Percentiles rank a stretch among this genome's conserved stretches.
Conservation (phyloP, 805 yeast genomes). For the Pachysolen tannophilus region DNA sequence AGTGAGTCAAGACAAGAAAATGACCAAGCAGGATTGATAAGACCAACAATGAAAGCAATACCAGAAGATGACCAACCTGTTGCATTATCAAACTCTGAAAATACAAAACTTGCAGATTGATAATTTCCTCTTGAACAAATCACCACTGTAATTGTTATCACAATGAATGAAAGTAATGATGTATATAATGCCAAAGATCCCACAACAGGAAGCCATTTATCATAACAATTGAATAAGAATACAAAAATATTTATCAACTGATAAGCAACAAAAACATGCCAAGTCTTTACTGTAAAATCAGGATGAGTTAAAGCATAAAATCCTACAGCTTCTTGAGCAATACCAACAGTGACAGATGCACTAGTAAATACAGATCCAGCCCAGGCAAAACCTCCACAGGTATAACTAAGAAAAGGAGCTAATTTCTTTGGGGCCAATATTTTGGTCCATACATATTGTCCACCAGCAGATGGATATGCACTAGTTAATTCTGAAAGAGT, state of each 20-base stretch:
- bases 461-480: conserved; percentile 51
- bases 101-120: conserved; percentile 45
- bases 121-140: conserved; percentile 45
- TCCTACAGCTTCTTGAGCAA: conserved; percentile 45
- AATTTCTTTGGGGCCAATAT: conserved; percentile 40
- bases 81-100: conserved; percentile 41
- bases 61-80: conserved; percentile 57
- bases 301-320: conserved; percentile 26
- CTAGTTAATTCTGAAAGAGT: conserved; percentile 46
- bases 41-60: conserved; percentile 62
- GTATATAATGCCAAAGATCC: conserved; percentile 42
- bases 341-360: conserved; percentile 49
- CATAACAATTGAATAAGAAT: conserved; percentile 42
- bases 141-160: conserved; percentile 45
- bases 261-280: conserved; percentile 49
- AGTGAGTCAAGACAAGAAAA: conserved; percentile 65
- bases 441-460: conserved; percentile 53
- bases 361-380: conserved; percentile 55
- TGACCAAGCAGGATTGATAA: conserved; percentile 64
- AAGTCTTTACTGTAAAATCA: conserved; percentile 30
- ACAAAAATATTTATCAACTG: conserved; percentile 35
- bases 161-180: conserved; percentile 43
- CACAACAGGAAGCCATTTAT: conserved; percentile 40
- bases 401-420: conserved; percentile 41
- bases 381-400: conserved; percentile 59